Conservation (phyloP, 108 stramenopile species). For the Nitzschia putrida region DNA sequence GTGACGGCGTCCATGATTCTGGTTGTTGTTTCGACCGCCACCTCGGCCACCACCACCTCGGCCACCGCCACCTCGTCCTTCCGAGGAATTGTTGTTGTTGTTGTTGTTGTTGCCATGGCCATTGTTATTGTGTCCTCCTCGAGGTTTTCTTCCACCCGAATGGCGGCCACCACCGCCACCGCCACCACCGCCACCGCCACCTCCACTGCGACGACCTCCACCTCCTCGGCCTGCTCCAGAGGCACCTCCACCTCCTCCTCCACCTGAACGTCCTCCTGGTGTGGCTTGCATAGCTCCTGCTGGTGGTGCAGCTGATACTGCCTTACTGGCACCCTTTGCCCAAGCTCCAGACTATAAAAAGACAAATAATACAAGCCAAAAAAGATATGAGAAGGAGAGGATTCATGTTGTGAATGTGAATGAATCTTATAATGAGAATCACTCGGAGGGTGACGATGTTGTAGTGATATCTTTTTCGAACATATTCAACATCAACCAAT, state of each 20-base stretch:
- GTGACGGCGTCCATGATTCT: conserved; percentile 11
- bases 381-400: too few relatives aligned
- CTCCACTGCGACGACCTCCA: conserved; percentile 1
- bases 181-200: conserved; percentile 10
- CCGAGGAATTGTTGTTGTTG: conserved; percentile 12
- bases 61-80: conserved; percentile 32
- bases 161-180: conserved; percentile 14
- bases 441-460: too few relatives aligned
- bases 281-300: conserved; percentile 17
- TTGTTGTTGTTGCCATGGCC: conserved; percentile 19
- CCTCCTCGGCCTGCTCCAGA: conserved; percentile 9
- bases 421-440: too few relatives aligned
- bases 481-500: too few relatives aligned
- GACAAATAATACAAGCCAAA: neutral
- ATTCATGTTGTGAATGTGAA: too few relatives aligned
- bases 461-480: too few relatives aligned
- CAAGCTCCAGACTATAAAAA: conserved; percentile 41
- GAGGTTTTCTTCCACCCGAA: neutral
- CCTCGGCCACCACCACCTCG: conserved; percentile 32
- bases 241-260: conserved; percentile 6
- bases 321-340: conserved; percentile 38
- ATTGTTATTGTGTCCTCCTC: conserved; percentile 1
- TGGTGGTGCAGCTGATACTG: conserved; percentile 29
- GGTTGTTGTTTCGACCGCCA: conserved; percentile 14
- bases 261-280: neutral